phyloP scores from a whole-genome alignment of 257 asterid genomes.

The Ballota nigra region DNA sequence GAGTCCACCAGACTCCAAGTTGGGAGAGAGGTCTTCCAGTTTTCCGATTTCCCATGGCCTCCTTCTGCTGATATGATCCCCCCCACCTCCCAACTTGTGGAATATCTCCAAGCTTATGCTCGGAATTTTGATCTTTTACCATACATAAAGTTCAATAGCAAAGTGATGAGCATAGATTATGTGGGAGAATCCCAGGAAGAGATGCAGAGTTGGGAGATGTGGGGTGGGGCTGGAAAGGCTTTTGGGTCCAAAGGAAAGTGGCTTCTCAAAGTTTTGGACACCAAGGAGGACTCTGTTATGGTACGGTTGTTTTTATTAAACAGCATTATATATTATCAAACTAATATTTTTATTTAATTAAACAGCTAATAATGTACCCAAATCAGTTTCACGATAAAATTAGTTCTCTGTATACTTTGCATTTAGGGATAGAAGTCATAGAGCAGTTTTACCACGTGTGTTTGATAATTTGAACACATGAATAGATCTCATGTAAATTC shows the following conservation, averaged over 20 bases:
- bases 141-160: constrained; percentile 34
- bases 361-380: no score
- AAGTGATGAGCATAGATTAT: constrained; percentile 37
- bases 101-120: constrained; percentile 51
- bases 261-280: constrained; percentile 39
- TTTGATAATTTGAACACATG: neutral
- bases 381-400: no score
- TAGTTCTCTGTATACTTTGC: no score
- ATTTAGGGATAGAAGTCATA: no score
- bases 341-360: no score
- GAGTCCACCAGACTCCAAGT: constrained; percentile 46
- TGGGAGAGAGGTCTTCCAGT: constrained; percentile 23
- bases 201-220: constrained; percentile 40
- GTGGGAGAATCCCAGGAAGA: constrained; percentile 42
- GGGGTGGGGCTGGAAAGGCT: constrained; percentile 43
- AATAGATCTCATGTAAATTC: no score
- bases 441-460: no score
- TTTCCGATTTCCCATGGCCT: constrained; percentile 62
- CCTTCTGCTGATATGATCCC: constrained; percentile 34
- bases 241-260: constrained; percentile 66
- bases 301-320: no score
- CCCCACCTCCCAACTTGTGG: constrained; percentile 21
- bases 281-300: neutral
- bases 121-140: constrained; percentile 30
- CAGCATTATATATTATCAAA: no score